phyloP scores from a whole-genome alignment of 2,329 filamentous ascomycete genomes.

The Acrocalymma vagum region DNA sequence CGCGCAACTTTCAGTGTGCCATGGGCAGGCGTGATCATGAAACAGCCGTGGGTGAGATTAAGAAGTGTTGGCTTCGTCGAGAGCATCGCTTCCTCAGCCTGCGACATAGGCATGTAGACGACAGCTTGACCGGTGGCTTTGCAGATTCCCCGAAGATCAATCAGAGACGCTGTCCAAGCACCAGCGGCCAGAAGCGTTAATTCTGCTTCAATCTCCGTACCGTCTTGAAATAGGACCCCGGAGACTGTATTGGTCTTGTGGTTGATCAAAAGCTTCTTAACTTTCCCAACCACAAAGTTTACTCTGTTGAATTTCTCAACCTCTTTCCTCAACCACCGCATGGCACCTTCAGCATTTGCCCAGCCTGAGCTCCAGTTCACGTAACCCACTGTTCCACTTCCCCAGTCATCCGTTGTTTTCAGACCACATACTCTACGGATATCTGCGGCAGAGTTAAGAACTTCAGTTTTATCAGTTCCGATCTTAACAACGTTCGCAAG shows the following conservation, averaged over 20 bases:
- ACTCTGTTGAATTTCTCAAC: constrained; percentile 64
- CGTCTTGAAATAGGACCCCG: constrained; percentile 66
- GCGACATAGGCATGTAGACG: constrained; percentile 77
- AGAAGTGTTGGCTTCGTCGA: constrained; percentile 74
- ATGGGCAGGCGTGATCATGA: constrained; percentile 73
- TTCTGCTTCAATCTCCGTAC: constrained; percentile 66
- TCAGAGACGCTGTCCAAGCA: constrained; percentile 81
- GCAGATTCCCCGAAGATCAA: constrained; percentile 79
- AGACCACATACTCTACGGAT: constrained; percentile 51
- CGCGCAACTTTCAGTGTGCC: constrained; percentile 57
- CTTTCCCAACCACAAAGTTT: constrained; percentile 60
- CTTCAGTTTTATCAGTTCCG: constrained; percentile 49
- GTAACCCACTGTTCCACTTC: constrained; percentile 71
- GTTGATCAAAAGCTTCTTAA: constrained; percentile 52
- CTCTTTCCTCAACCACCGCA: constrained; percentile 68
- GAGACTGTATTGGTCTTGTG: constrained; percentile 51
- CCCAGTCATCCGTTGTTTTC: constrained; percentile 47
- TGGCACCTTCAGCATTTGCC: constrained; percentile 78
- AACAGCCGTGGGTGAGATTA: constrained; percentile 75
- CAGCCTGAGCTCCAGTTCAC: constrained; percentile 79
- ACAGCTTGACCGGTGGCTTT: constrained; percentile 84
- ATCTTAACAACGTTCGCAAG: constrained; percentile 45
- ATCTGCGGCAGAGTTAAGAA: constrained; percentile 47
- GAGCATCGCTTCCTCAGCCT: constrained; percentile 73
- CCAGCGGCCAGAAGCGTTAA: constrained; percentile 84